Percentiles rank a stretch among this genome's conserved stretches.
phyloP scores from a whole-genome alignment of 805 yeast genomes.

The Saturnispora serradocipensis region DNA sequence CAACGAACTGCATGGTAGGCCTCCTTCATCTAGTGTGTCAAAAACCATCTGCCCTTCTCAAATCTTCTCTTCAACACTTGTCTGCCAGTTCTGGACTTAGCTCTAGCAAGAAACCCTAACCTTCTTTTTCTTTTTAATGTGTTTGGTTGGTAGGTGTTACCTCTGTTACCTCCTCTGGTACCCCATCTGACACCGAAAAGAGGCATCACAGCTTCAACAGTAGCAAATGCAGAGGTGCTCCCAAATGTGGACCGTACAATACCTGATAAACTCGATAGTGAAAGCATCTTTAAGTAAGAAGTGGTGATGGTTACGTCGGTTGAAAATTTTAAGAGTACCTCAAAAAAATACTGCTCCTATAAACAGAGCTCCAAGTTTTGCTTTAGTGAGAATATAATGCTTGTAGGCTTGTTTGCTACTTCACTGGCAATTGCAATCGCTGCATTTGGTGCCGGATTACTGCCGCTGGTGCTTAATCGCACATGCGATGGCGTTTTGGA shows the following conservation, averaged over 20 bases:
- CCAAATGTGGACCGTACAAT: background rate
- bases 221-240: background rate
- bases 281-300: background rate
- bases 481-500: conserved; percentile 1
- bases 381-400: background rate
- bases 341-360: background rate
- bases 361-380: background rate
- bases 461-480: conserved; percentile 5
- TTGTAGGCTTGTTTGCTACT: conserved; percentile 1
- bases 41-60: conserved; percentile 89
- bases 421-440: conserved; percentile 6
- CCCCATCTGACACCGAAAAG: conserved; percentile 23
- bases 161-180: conserved; percentile 68
- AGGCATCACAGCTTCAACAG: conserved; percentile 3
- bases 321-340: background rate
- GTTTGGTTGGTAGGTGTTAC: conserved; percentile 92
- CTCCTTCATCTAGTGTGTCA: conserved; percentile 50
- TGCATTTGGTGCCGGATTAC: conserved; percentile 10
- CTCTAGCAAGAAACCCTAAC: conserved; percentile 81
- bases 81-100: conserved; percentile 65
- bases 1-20: background rate
- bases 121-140: conserved; percentile 84
- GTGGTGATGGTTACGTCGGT: background rate
- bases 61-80: conserved; percentile 69
- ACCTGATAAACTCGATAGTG: background rate